Evolutionary conservation across 2,329 filamentous ascomycete genomes (phyloP).

Genomic region (Byssochlamys sp.): DNA sequence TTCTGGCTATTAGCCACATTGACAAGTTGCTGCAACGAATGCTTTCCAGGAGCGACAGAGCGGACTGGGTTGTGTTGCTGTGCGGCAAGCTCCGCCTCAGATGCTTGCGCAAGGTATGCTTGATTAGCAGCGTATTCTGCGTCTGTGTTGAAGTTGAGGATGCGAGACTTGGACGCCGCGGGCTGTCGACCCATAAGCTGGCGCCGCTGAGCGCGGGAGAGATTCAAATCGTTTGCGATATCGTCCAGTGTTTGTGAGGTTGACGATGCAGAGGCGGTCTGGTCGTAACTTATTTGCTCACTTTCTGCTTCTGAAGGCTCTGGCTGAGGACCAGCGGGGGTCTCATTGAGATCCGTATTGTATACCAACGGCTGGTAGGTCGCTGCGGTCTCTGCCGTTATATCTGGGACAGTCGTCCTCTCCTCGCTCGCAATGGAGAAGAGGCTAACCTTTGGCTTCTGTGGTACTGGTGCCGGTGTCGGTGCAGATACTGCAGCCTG

Average conservation of each 20-base stretch:
- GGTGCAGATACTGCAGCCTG: conserved; percentile 1
- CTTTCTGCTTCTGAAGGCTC: conserved; percentile 3
- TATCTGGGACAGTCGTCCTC: conserved; percentile 5
- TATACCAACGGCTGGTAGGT: conserved; percentile 35
- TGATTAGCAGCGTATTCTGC: conserved; percentile 80
- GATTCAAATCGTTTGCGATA: conserved; percentile 68
- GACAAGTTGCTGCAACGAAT: conserved; percentile 78
- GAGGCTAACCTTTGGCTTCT: conserved; percentile 37
- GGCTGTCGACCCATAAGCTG: conserved; percentile 70
- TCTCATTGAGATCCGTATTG: conserved; percentile 14
- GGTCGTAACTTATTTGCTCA: background rate
- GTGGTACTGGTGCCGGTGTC: conserved; percentile 13
- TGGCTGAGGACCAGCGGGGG: conserved; percentile 11
- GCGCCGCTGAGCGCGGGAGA: conserved; percentile 65
- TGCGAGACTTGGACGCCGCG: conserved; percentile 47
- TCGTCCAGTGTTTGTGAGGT: conserved; percentile 51
- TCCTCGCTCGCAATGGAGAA: conserved; percentile 32
- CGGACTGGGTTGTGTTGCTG: conserved; percentile 72
- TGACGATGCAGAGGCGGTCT: conserved; percentile 4
- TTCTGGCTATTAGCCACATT: conserved; percentile 71
- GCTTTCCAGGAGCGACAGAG: conserved; percentile 74
- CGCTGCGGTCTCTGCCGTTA: conserved; percentile 14
- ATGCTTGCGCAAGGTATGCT: conserved; percentile 60
- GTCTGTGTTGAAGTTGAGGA: conserved; percentile 84
- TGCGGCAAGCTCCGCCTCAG: conserved; percentile 36